Evolutionary conservation across 768 basidiomycete genomes (phyloP).

Genomic region (Gymnopilus dilepis): DNA sequence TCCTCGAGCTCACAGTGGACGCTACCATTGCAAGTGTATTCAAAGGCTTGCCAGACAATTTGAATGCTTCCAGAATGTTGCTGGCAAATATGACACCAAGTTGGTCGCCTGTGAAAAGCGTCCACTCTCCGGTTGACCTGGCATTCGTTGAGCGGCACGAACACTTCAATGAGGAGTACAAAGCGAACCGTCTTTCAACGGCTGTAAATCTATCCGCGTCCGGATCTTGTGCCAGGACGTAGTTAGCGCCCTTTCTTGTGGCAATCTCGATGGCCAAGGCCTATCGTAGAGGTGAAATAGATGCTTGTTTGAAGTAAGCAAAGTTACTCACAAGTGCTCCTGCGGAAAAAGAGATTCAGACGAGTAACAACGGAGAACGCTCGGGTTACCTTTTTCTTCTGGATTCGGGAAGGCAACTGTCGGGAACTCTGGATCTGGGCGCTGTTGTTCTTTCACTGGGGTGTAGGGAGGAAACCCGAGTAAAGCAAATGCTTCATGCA

Average conservation of each 20-base stretch:
- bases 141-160: conserved; percentile 1
- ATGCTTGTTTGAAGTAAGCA: neutral
- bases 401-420: conserved; percentile 90
- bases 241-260: conserved; percentile 50
- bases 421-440: conserved; percentile 85
- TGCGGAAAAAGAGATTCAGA: neutral
- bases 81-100: conserved; percentile 62
- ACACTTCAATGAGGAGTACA: neutral
- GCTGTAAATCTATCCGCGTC: conserved; percentile 86
- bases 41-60: conserved; percentile 45
- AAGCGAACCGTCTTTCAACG: conserved; percentile 65
- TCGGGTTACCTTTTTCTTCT: conserved; percentile 75
- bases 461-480: conserved; percentile 66
- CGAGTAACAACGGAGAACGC: neutral
- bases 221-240: conserved; percentile 89
- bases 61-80: conserved; percentile 47
- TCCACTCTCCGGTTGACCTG: conserved; percentile 64
- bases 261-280: conserved; percentile 75
- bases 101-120: conserved; percentile 84
- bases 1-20: conserved; percentile 90
- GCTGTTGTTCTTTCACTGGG: conserved; percentile 67
- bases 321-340: conserved; percentile 28
- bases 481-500: conserved; percentile 56
- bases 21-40: conserved; percentile 84
- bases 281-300: conserved; percentile 39